phyloP scores from a whole-genome alignment of 306 rosid genomes.

The Quercus cerris region DNA sequence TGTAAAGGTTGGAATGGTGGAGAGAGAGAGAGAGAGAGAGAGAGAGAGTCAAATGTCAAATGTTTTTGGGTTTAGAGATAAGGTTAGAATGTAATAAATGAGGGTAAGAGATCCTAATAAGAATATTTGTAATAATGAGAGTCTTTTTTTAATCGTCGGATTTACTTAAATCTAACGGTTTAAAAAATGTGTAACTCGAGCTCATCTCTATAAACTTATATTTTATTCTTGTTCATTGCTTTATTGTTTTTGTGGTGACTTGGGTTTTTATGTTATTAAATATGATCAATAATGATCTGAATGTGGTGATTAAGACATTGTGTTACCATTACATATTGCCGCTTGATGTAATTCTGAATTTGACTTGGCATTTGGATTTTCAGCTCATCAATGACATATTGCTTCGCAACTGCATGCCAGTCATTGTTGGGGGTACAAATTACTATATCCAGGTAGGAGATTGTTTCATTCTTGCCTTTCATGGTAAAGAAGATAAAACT shows the following conservation, averaged over 20 bases:
- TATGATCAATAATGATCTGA: background rate
- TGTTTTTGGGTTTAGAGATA: too few relatives aligned
- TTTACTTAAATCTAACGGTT: too few relatives aligned
- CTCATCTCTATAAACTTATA: background rate
- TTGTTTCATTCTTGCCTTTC: background rate
- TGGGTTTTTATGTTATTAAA: background rate
- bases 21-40: too few relatives aligned
- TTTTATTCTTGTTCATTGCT: background rate
- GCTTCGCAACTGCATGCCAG: slow-evolving; percentile 66
- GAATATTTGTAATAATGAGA: too few relatives aligned
- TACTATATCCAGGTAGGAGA: slow-evolving; percentile 80
- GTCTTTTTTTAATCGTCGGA: too few relatives aligned
- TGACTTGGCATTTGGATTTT: slow-evolving; percentile 17
- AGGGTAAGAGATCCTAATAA: too few relatives aligned
- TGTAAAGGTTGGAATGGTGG: too few relatives aligned
- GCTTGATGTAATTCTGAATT: background rate
- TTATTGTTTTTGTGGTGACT: background rate
- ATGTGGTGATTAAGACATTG: background rate
- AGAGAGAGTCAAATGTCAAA: too few relatives aligned
- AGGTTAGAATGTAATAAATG: too few relatives aligned
- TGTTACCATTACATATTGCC: background rate
- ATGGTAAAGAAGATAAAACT: background rate
- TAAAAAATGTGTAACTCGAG: too few relatives aligned
- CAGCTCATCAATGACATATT: slow-evolving; percentile 72
- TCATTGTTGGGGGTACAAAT: slow-evolving; percentile 92